Evolutionary conservation across 2,329 filamentous ascomycete genomes (phyloP).

Genomic region (Colletotrichum filicis): DNA sequence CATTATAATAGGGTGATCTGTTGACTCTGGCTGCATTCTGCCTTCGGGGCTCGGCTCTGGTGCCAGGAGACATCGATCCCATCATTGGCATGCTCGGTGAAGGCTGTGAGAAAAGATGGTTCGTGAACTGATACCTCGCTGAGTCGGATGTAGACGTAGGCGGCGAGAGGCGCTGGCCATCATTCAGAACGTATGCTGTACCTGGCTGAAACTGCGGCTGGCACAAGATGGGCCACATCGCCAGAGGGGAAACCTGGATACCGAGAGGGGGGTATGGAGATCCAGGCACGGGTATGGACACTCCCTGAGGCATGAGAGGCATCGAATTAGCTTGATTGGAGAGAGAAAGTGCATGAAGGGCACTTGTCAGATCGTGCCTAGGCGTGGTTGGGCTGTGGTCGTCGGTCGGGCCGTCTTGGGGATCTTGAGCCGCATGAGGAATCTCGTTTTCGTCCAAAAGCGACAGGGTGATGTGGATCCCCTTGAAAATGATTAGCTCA

Average conservation of each 20-base stretch:
- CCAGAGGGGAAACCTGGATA: constrained; percentile 39
- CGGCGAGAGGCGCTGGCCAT: constrained; percentile 7
- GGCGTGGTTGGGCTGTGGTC: not conserved
- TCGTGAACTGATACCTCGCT: constrained; percentile 30
- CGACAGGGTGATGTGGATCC: constrained; percentile 21
- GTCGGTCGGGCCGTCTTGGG: not conserved
- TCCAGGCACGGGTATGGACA: not conserved
- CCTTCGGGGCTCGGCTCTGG: constrained; percentile 55
- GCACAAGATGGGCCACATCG: constrained; percentile 48
- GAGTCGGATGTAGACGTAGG: constrained; percentile 1
- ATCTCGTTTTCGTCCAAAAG: not conserved
- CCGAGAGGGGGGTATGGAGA: constrained; percentile 25
- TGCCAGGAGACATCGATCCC: constrained; percentile 40
- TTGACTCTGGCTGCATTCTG: constrained; percentile 60
- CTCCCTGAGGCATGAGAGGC: constrained; percentile 2
- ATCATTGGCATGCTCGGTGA: not conserved
- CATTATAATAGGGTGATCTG: constrained; percentile 58
- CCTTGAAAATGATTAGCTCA: constrained; percentile 6
- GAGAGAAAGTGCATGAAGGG: constrained; percentile 25
- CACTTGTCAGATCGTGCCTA: constrained; percentile 18
- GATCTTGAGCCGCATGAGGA: not conserved
- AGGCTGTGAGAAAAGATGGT: constrained; percentile 38
- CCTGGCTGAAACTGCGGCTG: constrained; percentile 42
- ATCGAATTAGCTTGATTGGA: not conserved
- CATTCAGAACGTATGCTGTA: constrained; percentile 44